These are phyloP conservation scores for Ganoderma lingzhi DNA, from an alignment of 1,284 basidiomycete genomes.

Conservation along the genomic window DNA sequence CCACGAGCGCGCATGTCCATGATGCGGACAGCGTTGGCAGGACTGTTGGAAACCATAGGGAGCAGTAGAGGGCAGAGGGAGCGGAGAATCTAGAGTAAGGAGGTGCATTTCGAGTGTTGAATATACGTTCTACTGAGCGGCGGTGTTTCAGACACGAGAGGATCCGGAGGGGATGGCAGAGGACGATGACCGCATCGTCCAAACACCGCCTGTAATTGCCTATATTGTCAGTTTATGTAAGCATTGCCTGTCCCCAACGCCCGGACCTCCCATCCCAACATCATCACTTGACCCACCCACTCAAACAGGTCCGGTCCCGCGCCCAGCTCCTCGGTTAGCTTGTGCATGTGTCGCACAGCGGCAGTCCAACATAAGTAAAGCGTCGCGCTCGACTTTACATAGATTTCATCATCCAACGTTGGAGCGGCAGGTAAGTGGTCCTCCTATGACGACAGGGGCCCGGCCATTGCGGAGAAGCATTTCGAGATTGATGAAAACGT, in stretches of 20 bases:
- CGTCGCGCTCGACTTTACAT: background rate
- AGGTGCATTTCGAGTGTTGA: conserved; percentile 15
- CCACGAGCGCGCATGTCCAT: conserved; percentile 55
- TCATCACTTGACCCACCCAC: conserved; percentile 32
- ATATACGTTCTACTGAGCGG: conserved; percentile 19
- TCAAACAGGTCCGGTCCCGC: background rate
- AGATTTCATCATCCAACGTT: background rate
- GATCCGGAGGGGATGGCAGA: conserved; percentile 4
- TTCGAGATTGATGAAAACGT: conserved; percentile 4
- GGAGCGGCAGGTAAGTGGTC: background rate
- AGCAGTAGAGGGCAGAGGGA: background rate
- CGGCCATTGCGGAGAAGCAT: background rate
- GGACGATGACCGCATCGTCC: conserved; percentile 15
- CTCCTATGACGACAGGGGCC: conserved; percentile 6
- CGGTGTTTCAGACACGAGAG: conserved; percentile 2
- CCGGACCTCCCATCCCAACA: conserved; percentile 6
- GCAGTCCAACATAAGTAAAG: background rate
- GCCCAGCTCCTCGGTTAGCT: background rate
- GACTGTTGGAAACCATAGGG: conserved; percentile 24
- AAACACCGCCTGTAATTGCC: background rate
- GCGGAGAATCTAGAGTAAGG: background rate
- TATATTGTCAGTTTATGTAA: conserved; percentile 31
- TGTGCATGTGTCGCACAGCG: background rate
- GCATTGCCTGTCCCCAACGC: conserved; percentile 20
- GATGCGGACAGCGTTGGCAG: conserved; percentile 48